phyloP scores from a whole-genome alignment of 495 filamentous ascomycete genomes.

The Hypomontagnella submonticulosa region DNA sequence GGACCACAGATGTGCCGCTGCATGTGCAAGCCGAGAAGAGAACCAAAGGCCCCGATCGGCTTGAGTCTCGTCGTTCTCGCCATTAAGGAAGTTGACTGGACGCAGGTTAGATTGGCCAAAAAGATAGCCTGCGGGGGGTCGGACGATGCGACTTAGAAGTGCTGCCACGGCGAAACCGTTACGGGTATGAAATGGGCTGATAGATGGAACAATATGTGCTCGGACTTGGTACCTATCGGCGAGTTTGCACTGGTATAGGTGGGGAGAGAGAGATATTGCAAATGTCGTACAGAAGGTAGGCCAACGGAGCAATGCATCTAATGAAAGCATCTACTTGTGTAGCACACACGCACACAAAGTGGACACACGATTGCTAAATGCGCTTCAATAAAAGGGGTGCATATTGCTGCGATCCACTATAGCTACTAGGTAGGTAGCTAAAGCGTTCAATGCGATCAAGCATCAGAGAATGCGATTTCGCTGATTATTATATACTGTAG shows the following conservation, averaged over 20 bases:
- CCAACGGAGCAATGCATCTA: constrained; percentile 6
- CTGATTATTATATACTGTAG: too few species aligned
- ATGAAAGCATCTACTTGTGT: constrained; percentile 6
- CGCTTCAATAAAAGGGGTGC: neutral
- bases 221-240: neutral
- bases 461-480: too few species aligned
- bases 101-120: constrained; percentile 58
- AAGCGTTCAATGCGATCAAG: too few species aligned
- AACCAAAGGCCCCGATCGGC: constrained; percentile 48
- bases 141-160: constrained; percentile 6
- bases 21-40: constrained; percentile 62
- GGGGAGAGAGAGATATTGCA: neutral
- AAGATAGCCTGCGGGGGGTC: constrained; percentile 38
- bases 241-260: constrained; percentile 13
- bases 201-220: neutral
- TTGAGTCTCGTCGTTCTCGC: constrained; percentile 62
- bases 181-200: constrained; percentile 14
- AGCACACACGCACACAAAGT: neutral
- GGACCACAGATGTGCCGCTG: constrained; percentile 61
- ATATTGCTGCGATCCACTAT: neutral
- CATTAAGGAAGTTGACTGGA: constrained; percentile 65
- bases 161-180: constrained; percentile 8
- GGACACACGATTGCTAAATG: constrained; percentile 5
- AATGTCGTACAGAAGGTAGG: constrained; percentile 13
- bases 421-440: too few species aligned